Evolutionary conservation across 164 flowering plant species (phyloP).

Genomic region (Echeveria elegans): DNA sequence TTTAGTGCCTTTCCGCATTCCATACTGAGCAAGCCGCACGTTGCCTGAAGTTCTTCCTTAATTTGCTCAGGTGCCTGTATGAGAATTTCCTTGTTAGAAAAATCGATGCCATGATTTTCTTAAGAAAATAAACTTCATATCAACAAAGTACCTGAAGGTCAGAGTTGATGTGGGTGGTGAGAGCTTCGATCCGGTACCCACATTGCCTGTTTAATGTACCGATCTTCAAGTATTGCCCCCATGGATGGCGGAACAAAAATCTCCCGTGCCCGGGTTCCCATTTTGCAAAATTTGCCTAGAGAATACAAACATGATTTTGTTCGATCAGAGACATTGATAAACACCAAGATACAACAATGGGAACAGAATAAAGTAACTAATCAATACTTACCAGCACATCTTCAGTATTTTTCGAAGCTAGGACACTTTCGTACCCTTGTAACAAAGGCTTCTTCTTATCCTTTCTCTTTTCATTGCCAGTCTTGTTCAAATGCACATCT

Average conservation of each 20-base stretch:
- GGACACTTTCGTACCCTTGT: conserved; percentile 25
- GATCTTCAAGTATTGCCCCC: conserved; percentile 36
- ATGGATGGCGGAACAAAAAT: conserved; percentile 38
- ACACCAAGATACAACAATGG: background rate
- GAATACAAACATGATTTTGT: background rate
- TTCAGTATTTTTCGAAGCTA: conserved; percentile 20
- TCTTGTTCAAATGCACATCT: conserved; percentile 15
- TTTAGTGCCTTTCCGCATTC: conserved; percentile 34
- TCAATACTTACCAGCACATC: conserved; percentile 20
- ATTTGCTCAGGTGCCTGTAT: conserved; percentile 29
- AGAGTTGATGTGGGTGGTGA: conserved; percentile 19
- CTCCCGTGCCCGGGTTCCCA: conserved; percentile 41
- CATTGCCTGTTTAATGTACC: conserved; percentile 27
- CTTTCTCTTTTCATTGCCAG: conserved; percentile 7
- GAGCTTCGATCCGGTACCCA: conserved; percentile 31
- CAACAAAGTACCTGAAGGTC: conserved; percentile 13
- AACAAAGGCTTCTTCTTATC: conserved; percentile 3
- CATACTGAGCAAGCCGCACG: conserved; percentile 35
- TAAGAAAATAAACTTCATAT: no score
- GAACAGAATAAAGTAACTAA: background rate
- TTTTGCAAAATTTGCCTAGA: conserved; percentile 35
- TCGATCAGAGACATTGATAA: background rate
- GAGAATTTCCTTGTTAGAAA: background rate
- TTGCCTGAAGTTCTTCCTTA: conserved; percentile 23
- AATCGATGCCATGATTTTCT: no score